phyloP scores from a whole-genome alignment of 495 filamentous ascomycete species.

The Penicillium canescens region DNA sequence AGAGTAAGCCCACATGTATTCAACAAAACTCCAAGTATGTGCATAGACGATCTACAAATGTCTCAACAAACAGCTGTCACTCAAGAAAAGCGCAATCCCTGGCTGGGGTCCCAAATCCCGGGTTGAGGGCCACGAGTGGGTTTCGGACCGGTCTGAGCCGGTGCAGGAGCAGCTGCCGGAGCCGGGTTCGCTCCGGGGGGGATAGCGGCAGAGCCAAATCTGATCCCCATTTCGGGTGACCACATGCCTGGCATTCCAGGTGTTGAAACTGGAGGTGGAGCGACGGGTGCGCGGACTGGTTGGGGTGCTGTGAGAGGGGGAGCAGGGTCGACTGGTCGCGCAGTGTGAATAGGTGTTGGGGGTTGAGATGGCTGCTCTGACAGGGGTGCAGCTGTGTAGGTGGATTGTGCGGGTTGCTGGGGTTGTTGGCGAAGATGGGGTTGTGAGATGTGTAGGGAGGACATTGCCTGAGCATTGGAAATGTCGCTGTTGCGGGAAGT shows the following conservation, averaged over 20 bases:
- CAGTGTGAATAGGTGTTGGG: conserved; percentile 32
- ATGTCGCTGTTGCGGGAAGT: conserved; percentile 52
- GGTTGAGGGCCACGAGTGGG: conserved; percentile 14
- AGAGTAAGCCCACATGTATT: background rate
- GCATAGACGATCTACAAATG: background rate
- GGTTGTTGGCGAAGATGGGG: conserved; percentile 32
- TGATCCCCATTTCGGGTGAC: conserved; percentile 78
- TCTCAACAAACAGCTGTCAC: background rate
- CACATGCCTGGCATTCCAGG: conserved; percentile 56
- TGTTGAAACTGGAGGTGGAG: conserved; percentile 52
- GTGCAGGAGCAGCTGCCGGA: conserved; percentile 14
- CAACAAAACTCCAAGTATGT: conserved; percentile 4
- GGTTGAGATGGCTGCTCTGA: conserved; percentile 28
- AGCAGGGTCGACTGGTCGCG: conserved; percentile 13
- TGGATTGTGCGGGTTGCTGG: conserved; percentile 19
- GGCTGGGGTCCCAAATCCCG: conserved; percentile 60
- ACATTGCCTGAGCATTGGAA: conserved; percentile 59
- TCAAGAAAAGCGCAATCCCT: conserved; percentile 64
- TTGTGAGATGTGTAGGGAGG: conserved; percentile 56
- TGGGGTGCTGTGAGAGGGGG: conserved; percentile 55
- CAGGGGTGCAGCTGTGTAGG: conserved; percentile 23
- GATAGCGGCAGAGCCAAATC: conserved; percentile 52
- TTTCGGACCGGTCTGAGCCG: conserved; percentile 9
- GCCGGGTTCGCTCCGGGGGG: conserved; percentile 15
- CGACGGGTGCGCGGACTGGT: conserved; percentile 52